A percentile compares a stretch with the other conserved stretches of the same genome.
phyloP scores from a whole-genome alignment of 139 green algal species.

The Edaphochlamys debaryana region DNA sequence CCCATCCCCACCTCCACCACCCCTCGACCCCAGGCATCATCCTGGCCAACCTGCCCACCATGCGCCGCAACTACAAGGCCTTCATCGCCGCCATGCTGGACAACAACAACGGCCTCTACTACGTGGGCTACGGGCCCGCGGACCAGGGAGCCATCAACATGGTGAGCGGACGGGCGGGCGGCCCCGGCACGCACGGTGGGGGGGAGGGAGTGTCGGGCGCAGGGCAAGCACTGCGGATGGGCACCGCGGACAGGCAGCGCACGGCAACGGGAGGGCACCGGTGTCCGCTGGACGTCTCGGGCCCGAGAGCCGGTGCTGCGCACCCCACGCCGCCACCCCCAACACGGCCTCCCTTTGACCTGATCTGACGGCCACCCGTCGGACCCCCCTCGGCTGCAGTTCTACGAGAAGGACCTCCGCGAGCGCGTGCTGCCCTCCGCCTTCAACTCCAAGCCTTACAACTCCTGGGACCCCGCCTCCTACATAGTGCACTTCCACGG shows the following conservation, averaged over 20 bases:
- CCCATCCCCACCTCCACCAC: too few relatives aligned
- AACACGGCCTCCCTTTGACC: too few relatives aligned
- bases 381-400: too few relatives aligned
- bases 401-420: conserved; percentile 34
- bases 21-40: conserved; percentile 11
- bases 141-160: conserved; percentile 52
- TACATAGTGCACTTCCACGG: neutral
- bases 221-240: too few relatives aligned
- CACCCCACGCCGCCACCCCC: too few relatives aligned
- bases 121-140: conserved; percentile 40
- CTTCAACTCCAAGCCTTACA: conserved; percentile 49
- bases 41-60: conserved; percentile 22
- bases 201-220: too few relatives aligned
- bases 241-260: too few relatives aligned
- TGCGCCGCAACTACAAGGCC: neutral
- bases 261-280: too few relatives aligned
- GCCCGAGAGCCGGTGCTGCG: too few relatives aligned
- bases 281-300: too few relatives aligned
- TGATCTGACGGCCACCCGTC: too few relatives aligned
- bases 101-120: conserved; percentile 38
- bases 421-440: neutral
- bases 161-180: neutral
- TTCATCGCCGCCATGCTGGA: conserved; percentile 30
- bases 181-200: too few relatives aligned
- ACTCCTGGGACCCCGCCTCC: neutral